Percentiles rank a stretch among this genome's conserved stretches.
Conservation (phyloP, 305 asterid genomes). For the Solanum hybrid region DNA sequence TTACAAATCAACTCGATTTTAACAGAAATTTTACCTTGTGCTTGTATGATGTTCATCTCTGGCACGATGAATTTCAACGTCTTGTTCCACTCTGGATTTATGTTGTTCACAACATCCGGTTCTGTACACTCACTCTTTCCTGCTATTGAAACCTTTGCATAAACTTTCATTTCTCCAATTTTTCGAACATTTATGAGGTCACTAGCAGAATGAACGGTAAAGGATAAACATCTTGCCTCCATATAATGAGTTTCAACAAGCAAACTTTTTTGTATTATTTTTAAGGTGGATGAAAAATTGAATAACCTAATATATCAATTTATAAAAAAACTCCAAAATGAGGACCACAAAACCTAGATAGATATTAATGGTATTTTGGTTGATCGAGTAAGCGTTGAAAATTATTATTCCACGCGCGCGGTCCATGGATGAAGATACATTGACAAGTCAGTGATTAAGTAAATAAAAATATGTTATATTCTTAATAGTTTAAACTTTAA, state of each 20-base stretch:
- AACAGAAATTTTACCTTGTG: not conserved
- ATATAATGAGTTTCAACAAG: not conserved
- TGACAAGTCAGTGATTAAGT: not conserved
- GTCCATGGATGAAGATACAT: not conserved
- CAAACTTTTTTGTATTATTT: not conserved
- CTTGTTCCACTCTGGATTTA: constrained; percentile 21
- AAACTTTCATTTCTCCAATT: constrained; percentile 22
- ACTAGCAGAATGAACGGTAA: constrained; percentile 22
- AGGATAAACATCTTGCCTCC: constrained; percentile 16
- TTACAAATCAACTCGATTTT: not conserved
- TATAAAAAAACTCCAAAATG: not conserved
- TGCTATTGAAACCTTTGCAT: constrained; percentile 21
- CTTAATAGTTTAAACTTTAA: not conserved
- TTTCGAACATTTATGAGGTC: constrained; percentile 10
- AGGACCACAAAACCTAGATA: not conserved
- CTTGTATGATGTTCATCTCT: not conserved
- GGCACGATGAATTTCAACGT: not conserved
- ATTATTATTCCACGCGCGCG: not conserved
- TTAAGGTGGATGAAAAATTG: not conserved
- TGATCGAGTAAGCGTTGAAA: not conserved
- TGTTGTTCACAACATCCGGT: constrained; percentile 11
- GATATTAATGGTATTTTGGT: not conserved
- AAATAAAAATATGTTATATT: not conserved
- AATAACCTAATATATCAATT: not conserved
- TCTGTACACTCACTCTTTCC: not conserved